Base-by-base conservation (phyloP, 345 rosid species). In the Reutealis trisperma region DNA sequence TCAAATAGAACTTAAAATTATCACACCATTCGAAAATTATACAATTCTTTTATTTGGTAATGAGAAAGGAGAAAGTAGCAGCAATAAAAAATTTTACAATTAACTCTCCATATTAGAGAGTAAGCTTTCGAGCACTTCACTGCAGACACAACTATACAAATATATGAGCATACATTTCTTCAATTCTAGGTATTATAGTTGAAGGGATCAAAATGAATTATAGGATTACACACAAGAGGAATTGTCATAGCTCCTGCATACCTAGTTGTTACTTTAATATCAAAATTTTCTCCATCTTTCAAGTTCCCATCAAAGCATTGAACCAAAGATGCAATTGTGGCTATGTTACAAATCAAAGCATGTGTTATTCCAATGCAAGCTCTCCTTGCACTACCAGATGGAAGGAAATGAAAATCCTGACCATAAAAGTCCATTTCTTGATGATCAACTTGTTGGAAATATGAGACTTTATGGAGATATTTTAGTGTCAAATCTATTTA, bases 291-390 rank as follows among this genome's bases (percentile, higher is more conserved):
- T 14, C 60, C 83, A 30, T 57, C 85, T 63, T 81, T 74, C 60
- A 85, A 47, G 45, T 75, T 80, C 84, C 85, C 79, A 16, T 87
- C 89, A 64, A 87, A 87, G 74, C 88, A 87, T n/a, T 87, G 89
- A 12, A 87, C 60, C 59, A 87, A 66, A 5, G 79, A 81, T 4
- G 83, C 90, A 57, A 87, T 68, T 6, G 83, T 72, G 12, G 79
- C 72, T 79, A 83, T 74, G 83, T 79, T 52, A 87, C 90, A n/a
- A 21, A 60, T 75, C 6, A 72, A 51, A 14, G 82, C 85, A 49
- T 87, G 89, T 1, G 82, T 57, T 16, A 72, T n/a, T 8, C 86
- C 90, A 44, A 79, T 59, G 76, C 89, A 88, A 14, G 81, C 79
- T 74, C 86, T 77, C 78, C 88, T 76, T 44, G 86, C 90, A n/a